These are phyloP conservation scores for Cadophora gregata DNA, from an alignment of 2,329 filamentous ascomycete genomes.

Conservation along the genomic window DNA sequence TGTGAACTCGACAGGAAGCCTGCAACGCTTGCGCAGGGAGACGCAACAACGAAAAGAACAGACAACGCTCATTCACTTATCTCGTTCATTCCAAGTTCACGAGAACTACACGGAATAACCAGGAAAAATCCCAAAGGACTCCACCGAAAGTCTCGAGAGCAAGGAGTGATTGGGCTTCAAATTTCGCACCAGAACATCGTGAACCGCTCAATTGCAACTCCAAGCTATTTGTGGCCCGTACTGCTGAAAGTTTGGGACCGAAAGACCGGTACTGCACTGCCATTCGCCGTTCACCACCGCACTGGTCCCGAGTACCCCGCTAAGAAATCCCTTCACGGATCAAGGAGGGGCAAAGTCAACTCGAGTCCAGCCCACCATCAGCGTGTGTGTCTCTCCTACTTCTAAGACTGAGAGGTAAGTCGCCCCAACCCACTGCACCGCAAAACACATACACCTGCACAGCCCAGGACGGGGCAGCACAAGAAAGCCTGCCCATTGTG, in stretches of 20 bases:
- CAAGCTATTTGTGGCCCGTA: background rate
- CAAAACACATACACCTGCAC: slow-evolving; percentile 1
- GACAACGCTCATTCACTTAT: background rate
- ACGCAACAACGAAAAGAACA: background rate
- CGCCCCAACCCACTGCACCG: background rate
- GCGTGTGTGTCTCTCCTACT: too few species aligned
- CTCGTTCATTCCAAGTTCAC: background rate
- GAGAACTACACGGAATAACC: background rate
- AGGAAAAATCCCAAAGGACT: background rate
- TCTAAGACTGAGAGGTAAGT: too few species aligned
- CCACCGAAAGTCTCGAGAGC: background rate
- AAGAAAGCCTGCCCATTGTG: background rate
- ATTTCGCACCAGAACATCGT: background rate
- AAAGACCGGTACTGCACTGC: slow-evolving; percentile 10
- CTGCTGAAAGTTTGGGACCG: slow-evolving; percentile 19
- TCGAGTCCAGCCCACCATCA: slow-evolving; percentile 16
- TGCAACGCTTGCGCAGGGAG: slow-evolving; percentile 10
- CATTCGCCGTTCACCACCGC: slow-evolving; percentile 24
- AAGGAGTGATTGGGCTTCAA: slow-evolving; percentile 1
- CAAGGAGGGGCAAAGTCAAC: slow-evolving; percentile 24
- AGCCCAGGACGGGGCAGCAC: background rate
- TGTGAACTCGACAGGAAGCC: slow-evolving; percentile 1
- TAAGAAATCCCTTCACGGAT: slow-evolving; percentile 26
- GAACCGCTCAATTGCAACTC: background rate
- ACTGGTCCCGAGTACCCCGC: slow-evolving; percentile 23